These are phyloP conservation scores for Poronia punctata DNA, from an alignment of 495 filamentous ascomycete species.

Conservation along the genomic window DNA sequence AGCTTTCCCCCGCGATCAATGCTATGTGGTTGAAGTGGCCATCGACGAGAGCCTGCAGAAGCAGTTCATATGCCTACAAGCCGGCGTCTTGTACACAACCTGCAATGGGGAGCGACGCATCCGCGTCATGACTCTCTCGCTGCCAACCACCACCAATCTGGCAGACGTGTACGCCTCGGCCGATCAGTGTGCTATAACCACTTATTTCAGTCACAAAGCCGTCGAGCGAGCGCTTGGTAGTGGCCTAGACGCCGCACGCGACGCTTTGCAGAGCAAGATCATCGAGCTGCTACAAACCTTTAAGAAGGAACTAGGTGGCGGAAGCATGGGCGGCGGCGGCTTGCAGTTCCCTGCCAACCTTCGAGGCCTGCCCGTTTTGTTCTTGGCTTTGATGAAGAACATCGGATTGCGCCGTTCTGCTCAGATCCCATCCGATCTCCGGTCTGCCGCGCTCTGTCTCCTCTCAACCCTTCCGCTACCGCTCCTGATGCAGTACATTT, in stretches of 20 bases:
- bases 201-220: constrained; percentile 95
- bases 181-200: constrained; percentile 86
- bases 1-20: constrained; percentile 93
- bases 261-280: constrained; percentile 81
- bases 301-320: constrained; percentile 91
- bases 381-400: constrained; percentile 92
- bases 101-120: constrained; percentile 96
- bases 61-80: constrained; percentile 88
- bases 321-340: constrained; percentile 86
- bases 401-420: constrained; percentile 90
- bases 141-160: constrained; percentile 85
- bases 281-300: constrained; percentile 93
- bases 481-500: constrained; percentile 93
- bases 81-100: constrained; percentile 94
- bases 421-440: constrained; percentile 92
- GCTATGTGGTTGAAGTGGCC: constrained; percentile 97
- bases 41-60: constrained; percentile 94
- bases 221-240: constrained; percentile 81
- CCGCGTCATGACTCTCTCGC: constrained; percentile 83
- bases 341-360: constrained; percentile 92
- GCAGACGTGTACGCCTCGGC: constrained; percentile 92
- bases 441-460: constrained; percentile 86
- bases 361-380: constrained; percentile 78
- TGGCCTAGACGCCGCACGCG: constrained; percentile 83
- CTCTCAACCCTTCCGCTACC: constrained; percentile 89